Evolutionary conservation across 805 yeast species (phyloP), one percentile per base, ranked within the genome.

Genomic region (Candida sithepensis): DNA sequence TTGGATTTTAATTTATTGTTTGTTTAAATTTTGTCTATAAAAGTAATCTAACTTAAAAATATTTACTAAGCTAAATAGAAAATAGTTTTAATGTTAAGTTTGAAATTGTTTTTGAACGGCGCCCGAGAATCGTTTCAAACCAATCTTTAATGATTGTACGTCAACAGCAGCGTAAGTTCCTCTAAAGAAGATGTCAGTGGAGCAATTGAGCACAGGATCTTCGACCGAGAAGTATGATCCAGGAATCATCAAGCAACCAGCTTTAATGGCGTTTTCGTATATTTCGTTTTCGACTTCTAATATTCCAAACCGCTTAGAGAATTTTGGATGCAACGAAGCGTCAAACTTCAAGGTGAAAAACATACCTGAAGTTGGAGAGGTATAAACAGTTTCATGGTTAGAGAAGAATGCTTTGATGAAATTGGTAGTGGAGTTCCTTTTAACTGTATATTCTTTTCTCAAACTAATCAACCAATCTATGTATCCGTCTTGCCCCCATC

Each of bases 401-500:
- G 69, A 71, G 56, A 91, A 71, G 7, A 95, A 76, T 60, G 88
- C 92, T 54, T 89, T 78, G 43, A 96, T 88, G 55, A 81, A 82
- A 64, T 34, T 34, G 4, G 38, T 5, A 34, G 38, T 18, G n/a
- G 38, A 13, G 38, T 94, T 92, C 72, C 99, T 84, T 73, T 90
- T 88, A 60, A 75, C 77, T 26, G 96, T 83, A 76, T 92, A 92
- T 65, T 87, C 92, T 34, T 77, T 74, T 72, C 95, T 80, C 60
- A 86, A 64, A 49, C 88, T 86, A 53, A 88, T 82, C 63, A 90
- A 78, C 97, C 97, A 90, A 67, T 88, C 91, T 58, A 89, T 57
- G 73, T 85, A 91, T 28, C 96, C 96, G 4, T 65, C 64, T 70
- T 90, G 97, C 48, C 96, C 96, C 97, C 97, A 90, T 57, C 85